phyloP scores from a whole-genome alignment of 2,329 filamentous ascomycete genomes.

The Kalmusia sp. region DNA sequence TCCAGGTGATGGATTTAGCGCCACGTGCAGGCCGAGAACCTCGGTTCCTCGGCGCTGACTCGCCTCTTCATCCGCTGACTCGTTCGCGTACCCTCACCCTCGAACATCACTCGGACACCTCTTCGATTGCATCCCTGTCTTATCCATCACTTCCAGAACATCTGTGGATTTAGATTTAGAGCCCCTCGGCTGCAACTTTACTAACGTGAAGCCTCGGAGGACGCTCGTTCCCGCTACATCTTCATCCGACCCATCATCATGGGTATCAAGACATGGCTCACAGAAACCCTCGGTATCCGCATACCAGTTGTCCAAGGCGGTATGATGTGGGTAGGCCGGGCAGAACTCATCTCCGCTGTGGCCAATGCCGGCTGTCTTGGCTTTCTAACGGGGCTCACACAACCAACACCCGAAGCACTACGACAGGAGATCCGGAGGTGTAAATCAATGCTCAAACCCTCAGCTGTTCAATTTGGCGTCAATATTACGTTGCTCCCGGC shows the following conservation, averaged over 20 bases:
- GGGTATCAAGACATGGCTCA: slow-evolving; percentile 40
- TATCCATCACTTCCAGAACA: neutral
- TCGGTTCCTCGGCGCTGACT: neutral
- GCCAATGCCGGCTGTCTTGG: slow-evolving; percentile 62
- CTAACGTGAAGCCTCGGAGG: neutral
- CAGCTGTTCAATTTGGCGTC: slow-evolving; percentile 52
- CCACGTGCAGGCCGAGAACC: neutral
- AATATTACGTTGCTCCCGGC: slow-evolving; percentile 37
- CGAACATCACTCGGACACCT: neutral
- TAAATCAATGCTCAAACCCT: slow-evolving; percentile 27
- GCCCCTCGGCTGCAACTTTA: neutral
- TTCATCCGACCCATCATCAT: slow-evolving; percentile 14
- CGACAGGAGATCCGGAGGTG: slow-evolving; percentile 30
- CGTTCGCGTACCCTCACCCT: neutral
- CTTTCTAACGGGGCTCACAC: slow-evolving; percentile 57
- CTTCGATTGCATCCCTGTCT: neutral
- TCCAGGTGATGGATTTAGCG: no score
- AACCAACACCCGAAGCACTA: slow-evolving; percentile 34
- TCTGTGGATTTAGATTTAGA: neutral
- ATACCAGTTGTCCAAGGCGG: slow-evolving; percentile 36
- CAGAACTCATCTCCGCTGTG: slow-evolving; percentile 60
- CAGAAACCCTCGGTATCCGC: slow-evolving; percentile 28
- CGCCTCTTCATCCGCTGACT: neutral
- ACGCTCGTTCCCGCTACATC: neutral
- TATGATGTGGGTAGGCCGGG: slow-evolving; percentile 65